Percentiles rank a stretch among this genome's conserved stretches.
phyloP scores from a whole-genome alignment of 1,139 yeast species.

The Pichia sp. region DNA sequence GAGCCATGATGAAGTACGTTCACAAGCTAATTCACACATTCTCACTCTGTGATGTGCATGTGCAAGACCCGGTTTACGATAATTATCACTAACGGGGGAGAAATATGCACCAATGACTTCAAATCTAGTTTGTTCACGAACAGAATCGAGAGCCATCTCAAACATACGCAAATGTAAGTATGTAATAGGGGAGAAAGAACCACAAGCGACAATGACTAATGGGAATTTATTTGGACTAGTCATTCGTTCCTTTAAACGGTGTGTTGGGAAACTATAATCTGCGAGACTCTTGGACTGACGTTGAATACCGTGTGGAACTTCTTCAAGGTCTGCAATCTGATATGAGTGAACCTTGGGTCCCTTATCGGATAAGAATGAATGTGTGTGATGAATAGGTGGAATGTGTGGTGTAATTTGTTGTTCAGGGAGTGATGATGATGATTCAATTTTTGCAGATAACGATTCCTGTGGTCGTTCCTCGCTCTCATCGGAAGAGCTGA shows the following conservation, averaged over 20 bases:
- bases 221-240: conserved; percentile 79
- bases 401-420: background rate
- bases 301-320: conserved; percentile 88
- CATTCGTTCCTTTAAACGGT: conserved; percentile 67
- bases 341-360: conserved; percentile 46
- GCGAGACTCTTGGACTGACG: conserved; percentile 72
- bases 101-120: conserved; percentile 97
- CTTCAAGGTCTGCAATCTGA: conserved; percentile 90
- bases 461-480: too few species aligned
- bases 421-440: background rate
- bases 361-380: conserved; percentile 5
- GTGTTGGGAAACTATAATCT: conserved; percentile 76
- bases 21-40: conserved; percentile 98
- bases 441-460: too few species aligned
- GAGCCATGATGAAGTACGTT: conserved; percentile 91
- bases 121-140: conserved; percentile 83
- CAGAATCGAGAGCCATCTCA: conserved; percentile 94
- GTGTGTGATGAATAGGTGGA: background rate
- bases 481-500: conserved; percentile 32
- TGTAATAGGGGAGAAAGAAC: conserved; percentile 93
- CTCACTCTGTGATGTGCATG: conserved; percentile 84
- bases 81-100: conserved; percentile 95
- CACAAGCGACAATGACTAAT: conserved; percentile 92
- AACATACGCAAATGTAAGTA: conserved; percentile 94
- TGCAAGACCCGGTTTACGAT: conserved; percentile 90